Base-by-base conservation (phyloP, 2,329 filamentous ascomycete species). In the Nemania bipapillata region DNA sequence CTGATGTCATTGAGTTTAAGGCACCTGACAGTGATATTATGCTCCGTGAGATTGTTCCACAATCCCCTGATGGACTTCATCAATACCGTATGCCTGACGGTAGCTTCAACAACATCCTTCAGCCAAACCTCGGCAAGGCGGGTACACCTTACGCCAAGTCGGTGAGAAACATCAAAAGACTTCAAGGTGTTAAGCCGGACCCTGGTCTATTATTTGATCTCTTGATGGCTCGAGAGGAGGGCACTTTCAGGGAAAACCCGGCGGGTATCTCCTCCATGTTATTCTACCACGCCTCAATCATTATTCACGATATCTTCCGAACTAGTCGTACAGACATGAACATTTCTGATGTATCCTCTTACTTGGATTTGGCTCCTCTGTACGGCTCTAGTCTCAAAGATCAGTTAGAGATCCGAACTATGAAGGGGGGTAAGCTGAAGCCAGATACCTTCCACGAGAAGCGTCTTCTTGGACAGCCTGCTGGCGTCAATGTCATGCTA, bases 221-320 rank as follows among this genome's bases (percentile, higher is more conserved):
- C 24, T 76, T 92, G 28, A 86, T 92, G 83, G 88, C 87, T 17
- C 86, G 90, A 28, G 81, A 81, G 42, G 80, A 82, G 35, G 65
- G 73, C 0, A 75, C 73, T n/a, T 87, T 88, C 69, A 84, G 87
- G 69, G 83, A 88, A 63, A 91, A 93, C 76, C 89, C 90, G 0
- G 90, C 90, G 58, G 86, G 88, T n/a, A 89, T 94, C 47, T 93
- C 91, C 0, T 90, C 89, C 73, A 88, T 93, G 80, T 81, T 94
- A 17, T 93, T 92, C 78, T 93, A 93, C 72, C 82, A 92, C 50
- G 92, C 91, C 0, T 88, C 90, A 6, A 90, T 94, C 74, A 87
- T 89, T 68, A 88, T 87, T 59, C 86, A 87, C 72, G 83, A 83
- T 78, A 78, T 90, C 57, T 92, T 92, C 79, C 84, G 87, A 42